Percentiles rank a stretch among this genome's conserved stretches.
These are phyloP conservation scores for Teunomyces barrocoloradensis DNA, from an alignment of 805 yeast species.

Conservation along the genomic window DNA sequence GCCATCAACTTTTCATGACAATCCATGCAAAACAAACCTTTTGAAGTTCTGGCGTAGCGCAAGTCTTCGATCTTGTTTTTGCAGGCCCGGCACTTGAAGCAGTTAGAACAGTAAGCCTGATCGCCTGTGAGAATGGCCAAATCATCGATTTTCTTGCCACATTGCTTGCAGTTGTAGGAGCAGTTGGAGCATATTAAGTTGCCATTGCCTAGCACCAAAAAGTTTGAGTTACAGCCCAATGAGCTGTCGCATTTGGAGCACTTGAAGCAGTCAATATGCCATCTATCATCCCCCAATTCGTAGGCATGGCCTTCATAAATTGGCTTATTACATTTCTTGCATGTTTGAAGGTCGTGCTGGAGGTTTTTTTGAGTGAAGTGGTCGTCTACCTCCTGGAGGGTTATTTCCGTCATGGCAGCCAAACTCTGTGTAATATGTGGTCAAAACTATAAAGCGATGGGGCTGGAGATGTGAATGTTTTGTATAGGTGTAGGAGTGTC, in stretches of 20 bases:
- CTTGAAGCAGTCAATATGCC: conserved; percentile 92
- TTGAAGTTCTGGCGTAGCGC: conserved; percentile 88
- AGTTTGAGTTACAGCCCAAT: conserved; percentile 84
- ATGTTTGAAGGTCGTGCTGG: conserved; percentile 22
- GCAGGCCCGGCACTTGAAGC: conserved; percentile 90
- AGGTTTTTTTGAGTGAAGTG: not conserved
- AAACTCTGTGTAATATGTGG: not conserved
- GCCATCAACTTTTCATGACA: conserved; percentile 85
- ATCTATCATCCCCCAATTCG: conserved; percentile 88
- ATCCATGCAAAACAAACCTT: conserved; percentile 88
- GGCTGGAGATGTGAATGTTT: not conserved
- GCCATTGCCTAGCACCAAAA: conserved; percentile 90
- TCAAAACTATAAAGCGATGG: not conserved
- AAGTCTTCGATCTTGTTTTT: conserved; percentile 81
- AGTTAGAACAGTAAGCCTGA: conserved; percentile 87
- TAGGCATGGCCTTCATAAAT: conserved; percentile 92
- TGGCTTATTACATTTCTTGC: conserved; percentile 42
- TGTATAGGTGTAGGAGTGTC: not conserved
- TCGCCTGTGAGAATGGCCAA: conserved; percentile 93
- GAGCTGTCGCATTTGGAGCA: conserved; percentile 81
- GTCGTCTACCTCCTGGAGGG: conserved; percentile 2
- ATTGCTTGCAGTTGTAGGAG: conserved; percentile 84
- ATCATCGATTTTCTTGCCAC: conserved; percentile 85
- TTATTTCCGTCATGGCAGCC: conserved; percentile 4
- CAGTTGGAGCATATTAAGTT: conserved; percentile 86